A percentile compares a stretch with the other conserved stretches of the same genome.
These are phyloP conservation scores for Mycosphaerella sp. DNA, from an alignment of 2,329 filamentous ascomycete species.

Conservation along the genomic window DNA sequence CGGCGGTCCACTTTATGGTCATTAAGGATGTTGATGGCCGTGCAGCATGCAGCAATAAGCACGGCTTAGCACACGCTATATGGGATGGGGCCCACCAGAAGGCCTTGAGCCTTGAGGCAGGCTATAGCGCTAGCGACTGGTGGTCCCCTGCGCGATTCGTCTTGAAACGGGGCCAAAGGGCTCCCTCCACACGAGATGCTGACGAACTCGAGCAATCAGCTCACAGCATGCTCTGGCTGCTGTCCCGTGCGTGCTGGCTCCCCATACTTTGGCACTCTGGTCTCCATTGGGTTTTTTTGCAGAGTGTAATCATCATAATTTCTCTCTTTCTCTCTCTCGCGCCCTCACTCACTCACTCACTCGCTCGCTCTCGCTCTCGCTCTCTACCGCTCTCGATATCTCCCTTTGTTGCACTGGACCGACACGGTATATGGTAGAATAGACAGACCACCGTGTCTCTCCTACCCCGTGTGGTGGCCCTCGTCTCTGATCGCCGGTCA, in stretches of 20 bases:
- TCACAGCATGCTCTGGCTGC: background rate
- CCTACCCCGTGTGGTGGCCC: background rate
- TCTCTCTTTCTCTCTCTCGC: background rate
- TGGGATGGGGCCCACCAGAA: background rate
- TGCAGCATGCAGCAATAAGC: slow-evolving; percentile 4
- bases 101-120: background rate
- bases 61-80: slow-evolving; percentile 1
- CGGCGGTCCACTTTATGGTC: background rate
- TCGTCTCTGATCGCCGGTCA: background rate
- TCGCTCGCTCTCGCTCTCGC: no score
- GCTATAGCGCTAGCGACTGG: slow-evolving; percentile 1
- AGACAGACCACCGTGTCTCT: background rate
- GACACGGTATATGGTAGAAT: no score
- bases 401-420: no score
- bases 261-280: no score
- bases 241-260: background rate
- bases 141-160: slow-evolving; percentile 5
- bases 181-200: slow-evolving; percentile 2
- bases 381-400: no score
- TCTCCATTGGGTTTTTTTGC: background rate
- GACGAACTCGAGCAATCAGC: slow-evolving; percentile 2
- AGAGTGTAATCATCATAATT: slow-evolving; percentile 3
- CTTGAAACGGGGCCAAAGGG: slow-evolving; percentile 7
- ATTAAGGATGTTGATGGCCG: background rate
- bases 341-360: no score